Conservation (phyloP, 192 early-diverging fungal genomes). For the Coemansia sp. region DNA sequence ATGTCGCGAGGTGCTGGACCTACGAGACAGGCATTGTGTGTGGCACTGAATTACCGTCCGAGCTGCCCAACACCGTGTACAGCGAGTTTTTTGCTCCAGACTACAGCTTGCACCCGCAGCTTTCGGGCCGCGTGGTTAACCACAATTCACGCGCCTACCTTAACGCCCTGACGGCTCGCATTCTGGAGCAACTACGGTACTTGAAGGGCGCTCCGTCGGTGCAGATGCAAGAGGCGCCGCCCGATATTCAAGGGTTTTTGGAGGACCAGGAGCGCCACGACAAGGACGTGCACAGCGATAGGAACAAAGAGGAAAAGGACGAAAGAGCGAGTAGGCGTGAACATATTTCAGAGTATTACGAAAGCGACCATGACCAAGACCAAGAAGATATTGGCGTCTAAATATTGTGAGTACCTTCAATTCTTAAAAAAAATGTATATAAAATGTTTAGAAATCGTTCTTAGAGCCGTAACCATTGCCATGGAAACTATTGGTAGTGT, state of each 20-base stretch:
- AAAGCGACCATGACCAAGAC: conserved; percentile 47
- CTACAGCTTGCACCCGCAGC: conserved; percentile 84
- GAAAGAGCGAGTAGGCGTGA: conserved; percentile 21
- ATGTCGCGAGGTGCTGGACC: conserved; percentile 94
- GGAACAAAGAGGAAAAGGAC: conserved; percentile 25
- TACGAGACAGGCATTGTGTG: conserved; percentile 90
- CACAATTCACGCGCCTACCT: conserved; percentile 86
- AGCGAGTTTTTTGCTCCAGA: conserved; percentile 89
- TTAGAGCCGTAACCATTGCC: background rate
- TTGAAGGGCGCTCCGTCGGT: conserved; percentile 90
- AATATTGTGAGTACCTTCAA: background rate
- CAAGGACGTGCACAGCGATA: conserved; percentile 22
- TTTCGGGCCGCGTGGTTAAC: conserved; percentile 82
- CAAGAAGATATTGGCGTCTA: conserved; percentile 9
- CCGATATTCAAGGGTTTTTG: conserved; percentile 54
- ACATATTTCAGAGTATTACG: conserved; percentile 47
- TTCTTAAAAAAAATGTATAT: conserved; percentile 10
- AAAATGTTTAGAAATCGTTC: background rate
- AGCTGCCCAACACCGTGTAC: conserved; percentile 75
- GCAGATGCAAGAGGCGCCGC: conserved; percentile 90
- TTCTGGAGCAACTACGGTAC: conserved; percentile 88
- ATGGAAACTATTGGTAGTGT: too few relatives aligned
- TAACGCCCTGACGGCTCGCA: conserved; percentile 65
- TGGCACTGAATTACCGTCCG: conserved; percentile 70
- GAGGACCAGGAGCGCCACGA: conserved; percentile 36